Percentiles rank a stretch among this genome's conserved stretches.
These are phyloP conservation scores for Neurospora sp. DNA, from an alignment of 495 filamentous ascomycete genomes.

Conservation along the genomic window DNA sequence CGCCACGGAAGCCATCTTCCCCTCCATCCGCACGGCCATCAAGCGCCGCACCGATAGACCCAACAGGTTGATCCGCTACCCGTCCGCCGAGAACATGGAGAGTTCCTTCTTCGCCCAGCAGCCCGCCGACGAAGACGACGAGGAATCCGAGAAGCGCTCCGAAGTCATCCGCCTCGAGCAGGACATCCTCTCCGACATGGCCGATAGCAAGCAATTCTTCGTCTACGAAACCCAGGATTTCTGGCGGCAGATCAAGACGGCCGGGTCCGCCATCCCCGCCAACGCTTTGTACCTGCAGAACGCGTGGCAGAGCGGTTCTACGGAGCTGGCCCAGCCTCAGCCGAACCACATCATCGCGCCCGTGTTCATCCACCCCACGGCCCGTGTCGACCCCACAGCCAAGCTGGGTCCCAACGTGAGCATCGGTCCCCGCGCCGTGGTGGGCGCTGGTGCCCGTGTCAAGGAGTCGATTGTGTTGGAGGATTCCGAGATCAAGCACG, in stretches of 20 bases:
- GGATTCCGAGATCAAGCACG: conserved; percentile 92
- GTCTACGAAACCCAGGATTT: conserved; percentile 99
- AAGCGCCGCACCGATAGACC: conserved; percentile 90
- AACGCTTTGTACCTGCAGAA: conserved; percentile 97
- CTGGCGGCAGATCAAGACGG: conserved; percentile 99
- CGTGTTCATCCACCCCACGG: conserved; percentile 96
- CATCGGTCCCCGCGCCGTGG: conserved; percentile 72
- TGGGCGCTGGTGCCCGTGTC: conserved; percentile 82
- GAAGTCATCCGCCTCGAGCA: conserved; percentile 94
- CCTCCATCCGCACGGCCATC: conserved; percentile 88
- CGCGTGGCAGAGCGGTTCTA: conserved; percentile 68
- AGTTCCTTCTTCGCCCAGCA: conserved; percentile 52
- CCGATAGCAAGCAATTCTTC: conserved; percentile 96
- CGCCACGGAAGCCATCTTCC: conserved; percentile 89
- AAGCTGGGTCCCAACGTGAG: conserved; percentile 97
- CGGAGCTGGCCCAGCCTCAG: conserved; percentile 74
- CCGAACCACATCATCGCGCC: conserved; percentile 78
- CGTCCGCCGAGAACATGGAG: conserved; percentile 87
- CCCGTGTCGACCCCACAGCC: conserved; percentile 82
- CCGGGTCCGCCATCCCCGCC: conserved; percentile 91
- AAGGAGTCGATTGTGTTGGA: conserved; percentile 96
- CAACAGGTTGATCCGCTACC: conserved; percentile 78
- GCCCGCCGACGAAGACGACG: conserved; percentile 51
- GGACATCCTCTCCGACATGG: conserved; percentile 92
- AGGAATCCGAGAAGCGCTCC: conserved; percentile 60